Evolutionary conservation across 176 grass and related monocot species (phyloP), one percentile per base, ranked within the genome.

Genomic region (Poa pratensis): DNA sequence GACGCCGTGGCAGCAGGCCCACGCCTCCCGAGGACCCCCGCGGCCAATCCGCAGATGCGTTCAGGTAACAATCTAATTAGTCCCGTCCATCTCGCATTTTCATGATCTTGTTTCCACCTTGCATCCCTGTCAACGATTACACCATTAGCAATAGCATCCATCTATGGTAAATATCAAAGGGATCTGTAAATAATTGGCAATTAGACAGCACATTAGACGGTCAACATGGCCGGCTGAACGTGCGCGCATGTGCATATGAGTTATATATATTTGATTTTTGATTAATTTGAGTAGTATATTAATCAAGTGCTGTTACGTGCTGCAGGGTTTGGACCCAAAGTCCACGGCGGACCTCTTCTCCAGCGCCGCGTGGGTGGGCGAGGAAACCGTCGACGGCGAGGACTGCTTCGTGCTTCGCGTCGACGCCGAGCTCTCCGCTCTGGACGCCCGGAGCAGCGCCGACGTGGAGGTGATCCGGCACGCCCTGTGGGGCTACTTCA

Each of bases 371-470:
- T 97, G 90, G 79, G 90, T 86, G 0, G 88, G 92, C 26, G 92
- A 94, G 80, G 89, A 87, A 58, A 58, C 62, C 20, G 26, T 94
- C 42, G 82, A 94, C 62, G 75, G 84, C 18, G 88, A 88, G 78
- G 92, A 92, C 68, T 97, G 95, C 75, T 97, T 97, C 82, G 73
- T 94, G 30, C 90, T 97, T 6, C 92, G 86, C 57, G 86, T 97
- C 69, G 84, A 94, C 32, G 86, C 90, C 0, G 68, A 86, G 10
- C 15, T 58, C 0, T 46, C 84, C 0, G 84, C 62, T 20, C 84
- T 94, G 11, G 86, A 54, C 40, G 84, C 84, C 2, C 84, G 92
- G 23, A 97, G 91, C 57, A 65, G 69, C 78, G 78, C 61, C 81
- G 90, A 77, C 69, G 88, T 92, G 28, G 90, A 94, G 85, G 90